Conservation (phyloP, 2,329 filamentous ascomycete genomes). For the Rugonectria rugulosa region DNA sequence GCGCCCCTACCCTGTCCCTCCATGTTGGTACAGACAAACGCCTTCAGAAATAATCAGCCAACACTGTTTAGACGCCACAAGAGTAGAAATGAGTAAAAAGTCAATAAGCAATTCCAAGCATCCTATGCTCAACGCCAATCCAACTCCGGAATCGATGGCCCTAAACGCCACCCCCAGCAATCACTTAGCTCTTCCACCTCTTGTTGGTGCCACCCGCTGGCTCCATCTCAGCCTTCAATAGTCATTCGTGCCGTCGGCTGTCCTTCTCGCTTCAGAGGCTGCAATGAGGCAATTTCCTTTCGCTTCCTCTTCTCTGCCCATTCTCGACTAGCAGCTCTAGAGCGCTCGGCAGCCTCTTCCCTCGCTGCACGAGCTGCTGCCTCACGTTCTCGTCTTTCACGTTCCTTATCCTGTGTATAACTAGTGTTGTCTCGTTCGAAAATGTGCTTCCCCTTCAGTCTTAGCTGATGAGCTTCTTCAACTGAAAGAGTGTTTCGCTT, state of each 20-base stretch:
- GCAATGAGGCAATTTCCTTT: conserved; percentile 43
- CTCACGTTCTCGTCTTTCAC: conserved; percentile 63
- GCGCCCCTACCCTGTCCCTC: conserved; percentile 12
- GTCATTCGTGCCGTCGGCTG: conserved; percentile 4
- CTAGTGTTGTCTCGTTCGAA: conserved; percentile 59
- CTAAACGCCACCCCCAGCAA: conserved; percentile 4
- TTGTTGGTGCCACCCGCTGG: too few species aligned
- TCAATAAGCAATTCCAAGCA: conserved; percentile 23
- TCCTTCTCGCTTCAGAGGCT: conserved; percentile 20
- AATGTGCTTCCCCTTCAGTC: conserved; percentile 61
- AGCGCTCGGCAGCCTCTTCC: conserved; percentile 68
- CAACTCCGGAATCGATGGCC: conserved; percentile 32
- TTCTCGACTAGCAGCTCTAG: conserved; percentile 64
- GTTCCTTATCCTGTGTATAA: conserved; percentile 55
- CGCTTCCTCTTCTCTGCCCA: conserved; percentile 67
- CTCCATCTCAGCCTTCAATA: neutral
- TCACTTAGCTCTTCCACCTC: too few species aligned
- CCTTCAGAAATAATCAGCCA: conserved; percentile 20
- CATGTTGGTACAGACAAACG: conserved; percentile 19
- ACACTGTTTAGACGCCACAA: conserved; percentile 9
- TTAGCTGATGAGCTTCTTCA: conserved; percentile 60
- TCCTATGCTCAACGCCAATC: conserved; percentile 27
- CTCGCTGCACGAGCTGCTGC: conserved; percentile 61
- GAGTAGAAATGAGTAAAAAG: conserved; percentile 20
- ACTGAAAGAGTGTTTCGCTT: conserved; percentile 58